Conservation (phyloP, 768 basidiomycete genomes). For the Boletus sensibilis region DNA sequence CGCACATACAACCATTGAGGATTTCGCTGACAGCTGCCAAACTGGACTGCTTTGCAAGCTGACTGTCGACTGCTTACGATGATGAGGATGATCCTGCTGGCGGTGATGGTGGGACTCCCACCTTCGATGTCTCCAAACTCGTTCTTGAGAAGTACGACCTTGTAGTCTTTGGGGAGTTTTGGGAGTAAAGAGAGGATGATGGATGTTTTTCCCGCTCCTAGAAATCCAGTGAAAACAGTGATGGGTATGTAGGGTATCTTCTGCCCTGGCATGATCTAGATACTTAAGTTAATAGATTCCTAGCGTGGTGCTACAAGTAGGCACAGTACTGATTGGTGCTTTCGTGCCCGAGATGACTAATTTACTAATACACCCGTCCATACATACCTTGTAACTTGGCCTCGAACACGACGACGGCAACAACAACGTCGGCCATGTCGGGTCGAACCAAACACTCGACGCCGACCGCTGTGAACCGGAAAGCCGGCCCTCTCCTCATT, state of each 20-base stretch:
- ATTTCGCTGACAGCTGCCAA: conserved; percentile 90
- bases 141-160: conserved; percentile 89
- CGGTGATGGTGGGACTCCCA: conserved; percentile 23
- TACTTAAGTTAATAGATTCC: not conserved
- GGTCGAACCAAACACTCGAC: conserved; percentile 14
- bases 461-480: conserved; percentile 1
- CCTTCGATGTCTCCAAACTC: conserved; percentile 95
- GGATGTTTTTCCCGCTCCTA: conserved; percentile 79
- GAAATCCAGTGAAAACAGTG: conserved; percentile 94
- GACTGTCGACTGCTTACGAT: conserved; percentile 72
- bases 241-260: conserved; percentile 59
- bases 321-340: not conserved
- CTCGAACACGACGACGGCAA: not conserved
- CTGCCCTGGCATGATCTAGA: conserved; percentile 9
- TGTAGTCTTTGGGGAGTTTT: conserved; percentile 81
- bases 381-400: no score
- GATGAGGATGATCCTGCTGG: not conserved
- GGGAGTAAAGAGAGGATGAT: conserved; percentile 82
- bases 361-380: not conserved
- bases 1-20: conserved; percentile 91
- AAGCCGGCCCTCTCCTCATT: conserved; percentile 25
- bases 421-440: conserved; percentile 16
- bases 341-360: not conserved
- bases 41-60: conserved; percentile 81
- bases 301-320: not conserved